Evolutionary conservation across 2,329 filamentous ascomycete genomes (phyloP), one percentile per base, ranked within the genome.

Genomic region (Arthrobotrys sphaeroides): DNA sequence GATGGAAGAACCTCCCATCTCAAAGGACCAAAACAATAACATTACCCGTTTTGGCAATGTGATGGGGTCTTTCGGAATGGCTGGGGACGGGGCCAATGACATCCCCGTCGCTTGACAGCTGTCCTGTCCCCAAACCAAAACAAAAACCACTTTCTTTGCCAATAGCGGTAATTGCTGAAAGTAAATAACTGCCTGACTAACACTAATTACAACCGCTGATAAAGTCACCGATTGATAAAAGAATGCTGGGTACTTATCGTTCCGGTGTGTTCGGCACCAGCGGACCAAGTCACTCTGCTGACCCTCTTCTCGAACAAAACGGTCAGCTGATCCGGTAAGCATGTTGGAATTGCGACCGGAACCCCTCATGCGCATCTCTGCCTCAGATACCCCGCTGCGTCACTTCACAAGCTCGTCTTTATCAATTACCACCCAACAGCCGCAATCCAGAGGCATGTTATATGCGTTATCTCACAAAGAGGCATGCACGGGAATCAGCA

Each of bases 21-120:
- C 31, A 60, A 40, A 13, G 33, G 72, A 75, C 47, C 55, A 75
- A 77, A 77, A 77, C 73, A 77, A 77, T 72, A 77, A 77, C 66
- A 77, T 70, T 77, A 60, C 73, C 64, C 43, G 22, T 53, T 70
- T 62, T 72, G 73, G 73, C 43, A 77, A 77, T 70, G 61, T 77
- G 67, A 77, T 77, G 49, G 66, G 45, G 66, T 65, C 67, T 66
- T 59, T 60, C 61, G 60, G 65, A 66, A 69, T 55, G 67, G 67
- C 67, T 64, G 55, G 53, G 49, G 49, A 51, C 36, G 45, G 51
- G 45, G 45, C 70, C 70, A 67, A 74, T 67, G 20, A 38, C 18
- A 65, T 26, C 31, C 62, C 33, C 36, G 45, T 36, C 36, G 62
- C 45, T 55, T 55, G 38, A 38, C 47, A 73, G 33, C 51, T 53